Conservation (phyloP, 2,329 filamentous ascomycete species). For the Cladosporium halotolerans region DNA sequence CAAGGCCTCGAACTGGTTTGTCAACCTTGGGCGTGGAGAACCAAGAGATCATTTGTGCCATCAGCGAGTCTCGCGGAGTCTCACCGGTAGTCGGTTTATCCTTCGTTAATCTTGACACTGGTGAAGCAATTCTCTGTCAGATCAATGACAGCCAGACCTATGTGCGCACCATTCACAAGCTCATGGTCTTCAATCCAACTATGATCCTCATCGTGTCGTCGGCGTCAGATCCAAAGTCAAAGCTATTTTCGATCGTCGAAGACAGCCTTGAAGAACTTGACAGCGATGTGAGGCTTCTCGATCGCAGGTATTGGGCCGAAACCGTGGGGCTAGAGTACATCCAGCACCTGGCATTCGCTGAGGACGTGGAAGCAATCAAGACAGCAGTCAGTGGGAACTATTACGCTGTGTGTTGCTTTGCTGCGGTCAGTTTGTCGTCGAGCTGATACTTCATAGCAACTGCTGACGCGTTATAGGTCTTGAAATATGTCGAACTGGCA, state of each 20-base stretch:
- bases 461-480: slow-evolving; percentile 46
- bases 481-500: slow-evolving; percentile 73
- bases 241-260: slow-evolving; percentile 66
- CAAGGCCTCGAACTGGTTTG: slow-evolving; percentile 47
- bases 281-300: slow-evolving; percentile 54
- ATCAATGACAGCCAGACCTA: slow-evolving; percentile 93
- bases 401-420: slow-evolving; percentile 77
- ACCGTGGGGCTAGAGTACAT: slow-evolving; percentile 70
- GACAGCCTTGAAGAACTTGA: slow-evolving; percentile 60
- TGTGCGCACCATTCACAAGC: slow-evolving; percentile 78
- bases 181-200: slow-evolving; percentile 72
- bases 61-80: slow-evolving; percentile 82
- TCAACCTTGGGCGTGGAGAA: slow-evolving; percentile 53
- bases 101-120: slow-evolving; percentile 79
- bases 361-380: slow-evolving; percentile 76
- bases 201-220: slow-evolving; percentile 72
- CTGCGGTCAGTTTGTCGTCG: slow-evolving; percentile 59
- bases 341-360: slow-evolving; percentile 67
- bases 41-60: slow-evolving; percentile 77
- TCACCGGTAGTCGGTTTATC: slow-evolving; percentile 78
- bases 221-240: slow-evolving; percentile 64
- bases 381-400: slow-evolving; percentile 76
- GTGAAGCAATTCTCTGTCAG: slow-evolving; percentile 78
- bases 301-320: slow-evolving; percentile 81
- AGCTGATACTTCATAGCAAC: slow-evolving; percentile 1